Evolutionary conservation across 2,329 filamentous ascomycete genomes (phyloP).

Genomic region (Fusarium agapanthi): DNA sequence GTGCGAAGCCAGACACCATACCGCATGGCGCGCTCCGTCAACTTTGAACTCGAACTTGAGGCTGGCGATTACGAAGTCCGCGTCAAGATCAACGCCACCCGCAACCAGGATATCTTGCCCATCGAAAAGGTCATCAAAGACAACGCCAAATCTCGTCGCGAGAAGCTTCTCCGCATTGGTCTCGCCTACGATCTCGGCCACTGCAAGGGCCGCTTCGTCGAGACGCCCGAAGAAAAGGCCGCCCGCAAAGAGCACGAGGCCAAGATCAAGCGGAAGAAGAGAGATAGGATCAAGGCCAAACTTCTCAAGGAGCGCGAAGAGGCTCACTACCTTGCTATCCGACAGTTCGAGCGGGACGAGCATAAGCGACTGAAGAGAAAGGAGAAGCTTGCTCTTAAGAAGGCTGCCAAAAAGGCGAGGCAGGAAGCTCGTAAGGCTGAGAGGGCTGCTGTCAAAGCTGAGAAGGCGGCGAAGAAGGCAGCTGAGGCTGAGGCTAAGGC

Average conservation of each 20-base stretch:
- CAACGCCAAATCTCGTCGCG: slow-evolving; percentile 68
- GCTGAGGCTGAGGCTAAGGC: slow-evolving; percentile 20
- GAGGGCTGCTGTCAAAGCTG: slow-evolving; percentile 27
- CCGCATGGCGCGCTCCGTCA: slow-evolving; percentile 77
- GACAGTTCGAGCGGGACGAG: slow-evolving; percentile 48
- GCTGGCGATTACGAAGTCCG: slow-evolving; percentile 79
- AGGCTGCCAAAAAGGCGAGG: slow-evolving; percentile 57
- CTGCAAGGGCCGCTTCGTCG: slow-evolving; percentile 65
- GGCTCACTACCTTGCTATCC: slow-evolving; percentile 49
- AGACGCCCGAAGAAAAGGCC: slow-evolving; percentile 58
- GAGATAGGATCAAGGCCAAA: slow-evolving; percentile 50
- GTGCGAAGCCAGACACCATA: slow-evolving; percentile 63
- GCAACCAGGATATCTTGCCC: slow-evolving; percentile 57
- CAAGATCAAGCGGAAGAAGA: slow-evolving; percentile 52
- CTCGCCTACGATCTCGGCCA: slow-evolving; percentile 76
- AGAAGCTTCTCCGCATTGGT: slow-evolving; percentile 78
- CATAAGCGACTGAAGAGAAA: slow-evolving; percentile 66
- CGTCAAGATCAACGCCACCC: slow-evolving; percentile 76
- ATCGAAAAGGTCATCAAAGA: slow-evolving; percentile 74
- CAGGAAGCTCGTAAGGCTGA: slow-evolving; percentile 23
- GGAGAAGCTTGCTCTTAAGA: slow-evolving; percentile 83
- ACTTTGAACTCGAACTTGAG: slow-evolving; percentile 78
- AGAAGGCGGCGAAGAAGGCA: slow-evolving; percentile 18
- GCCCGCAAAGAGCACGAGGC: slow-evolving; percentile 56
- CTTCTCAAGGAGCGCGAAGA: slow-evolving; percentile 52